Evolutionary conservation across 73 alveolate species (phyloP).

Genomic region (Symbiodinium natans): DNA sequence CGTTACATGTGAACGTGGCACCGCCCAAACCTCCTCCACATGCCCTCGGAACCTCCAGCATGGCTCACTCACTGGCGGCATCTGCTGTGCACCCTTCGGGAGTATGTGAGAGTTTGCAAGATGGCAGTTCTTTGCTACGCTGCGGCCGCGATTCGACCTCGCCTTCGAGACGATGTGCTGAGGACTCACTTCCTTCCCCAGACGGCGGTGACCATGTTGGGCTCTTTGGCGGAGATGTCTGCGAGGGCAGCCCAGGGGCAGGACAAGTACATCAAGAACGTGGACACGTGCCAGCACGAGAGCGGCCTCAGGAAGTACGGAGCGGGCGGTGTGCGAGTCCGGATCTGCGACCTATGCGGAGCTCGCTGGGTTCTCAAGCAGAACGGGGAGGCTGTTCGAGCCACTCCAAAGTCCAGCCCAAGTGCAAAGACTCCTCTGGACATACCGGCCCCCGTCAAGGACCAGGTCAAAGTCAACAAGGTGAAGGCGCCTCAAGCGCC

Average conservation of each 20-base stretch:
- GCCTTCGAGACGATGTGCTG: not conserved
- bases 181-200: not conserved
- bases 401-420: not conserved
- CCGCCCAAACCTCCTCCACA: conserved; percentile 23
- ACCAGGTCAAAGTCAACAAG: no score
- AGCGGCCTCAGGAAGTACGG: not conserved
- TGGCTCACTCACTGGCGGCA: not conserved
- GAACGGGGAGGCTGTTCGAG: not conserved
- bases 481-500: no score
- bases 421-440: conserved; percentile 3
- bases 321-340: not conserved
- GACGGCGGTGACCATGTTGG: conserved; percentile 19
- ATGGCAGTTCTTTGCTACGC: not conserved
- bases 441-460: no score
- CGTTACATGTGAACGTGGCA: not conserved
- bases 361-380: not conserved
- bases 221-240: not conserved
- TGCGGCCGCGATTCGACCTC: not conserved
- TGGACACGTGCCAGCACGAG: not conserved
- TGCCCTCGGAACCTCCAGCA: conserved; percentile 10
- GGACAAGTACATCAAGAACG: not conserved
- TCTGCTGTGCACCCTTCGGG: not conserved
- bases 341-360: conserved; percentile 36
- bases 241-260: not conserved
- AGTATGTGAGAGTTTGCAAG: not conserved